These are phyloP conservation scores for Corrigiola litoralis DNA, from an alignment of 179 eudicot genomes.

Conservation along the genomic window DNA sequence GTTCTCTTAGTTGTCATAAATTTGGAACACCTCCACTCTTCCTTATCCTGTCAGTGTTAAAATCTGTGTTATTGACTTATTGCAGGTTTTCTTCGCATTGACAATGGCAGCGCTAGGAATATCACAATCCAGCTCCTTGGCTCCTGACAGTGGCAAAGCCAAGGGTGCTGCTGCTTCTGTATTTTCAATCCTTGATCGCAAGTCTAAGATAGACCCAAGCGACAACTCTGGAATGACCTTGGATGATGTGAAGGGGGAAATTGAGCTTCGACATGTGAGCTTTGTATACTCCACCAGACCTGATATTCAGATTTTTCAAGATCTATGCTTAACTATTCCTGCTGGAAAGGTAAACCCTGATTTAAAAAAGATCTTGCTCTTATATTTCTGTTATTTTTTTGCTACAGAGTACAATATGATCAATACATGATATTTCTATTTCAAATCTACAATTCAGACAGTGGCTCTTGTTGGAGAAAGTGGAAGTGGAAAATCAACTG, in stretches of 20 bases:
- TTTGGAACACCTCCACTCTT: no score
- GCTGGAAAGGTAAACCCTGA: slow-evolving; percentile 6
- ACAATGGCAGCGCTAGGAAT: slow-evolving; percentile 17
- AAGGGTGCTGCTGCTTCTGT: slow-evolving; percentile 9
- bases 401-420: no score
- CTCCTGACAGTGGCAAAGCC: slow-evolving; percentile 11
- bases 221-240: slow-evolving; percentile 7
- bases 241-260: slow-evolving; percentile 9
- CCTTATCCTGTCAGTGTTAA: no score
- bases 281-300: slow-evolving; percentile 11
- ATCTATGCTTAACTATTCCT: slow-evolving; percentile 12
- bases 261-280: slow-evolving; percentile 8
- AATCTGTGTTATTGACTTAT: no score
- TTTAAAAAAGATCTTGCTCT: no score
- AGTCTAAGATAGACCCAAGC: slow-evolving; percentile 11
- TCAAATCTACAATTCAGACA: no score
- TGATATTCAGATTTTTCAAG: slow-evolving; percentile 4
- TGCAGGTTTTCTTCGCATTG: slow-evolving; percentile 13
- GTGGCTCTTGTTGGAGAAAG: slow-evolving; percentile 16
- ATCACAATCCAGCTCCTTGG: slow-evolving; percentile 14
- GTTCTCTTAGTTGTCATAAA: no score
- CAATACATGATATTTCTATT: no score
- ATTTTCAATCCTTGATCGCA: slow-evolving; percentile 8
- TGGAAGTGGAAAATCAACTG: slow-evolving; percentile 17
- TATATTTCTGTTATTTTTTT: no score